Evolutionary conservation across 2,329 filamentous ascomycete species (phyloP), one percentile per base, ranked within the genome.

Genomic region (Cordyceps fumosorosea): DNA sequence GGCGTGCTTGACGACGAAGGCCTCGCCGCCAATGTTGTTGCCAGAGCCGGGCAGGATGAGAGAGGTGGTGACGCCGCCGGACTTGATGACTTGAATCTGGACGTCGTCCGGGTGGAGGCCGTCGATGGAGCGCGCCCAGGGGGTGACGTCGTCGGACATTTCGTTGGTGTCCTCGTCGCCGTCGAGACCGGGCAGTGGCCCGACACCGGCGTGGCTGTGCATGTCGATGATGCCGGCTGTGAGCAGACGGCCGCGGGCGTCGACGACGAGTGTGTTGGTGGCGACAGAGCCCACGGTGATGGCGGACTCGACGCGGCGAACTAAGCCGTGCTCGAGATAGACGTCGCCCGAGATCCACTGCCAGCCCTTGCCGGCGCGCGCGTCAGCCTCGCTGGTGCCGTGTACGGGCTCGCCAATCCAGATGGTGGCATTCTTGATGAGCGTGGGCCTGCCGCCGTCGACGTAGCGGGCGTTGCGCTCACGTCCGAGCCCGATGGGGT

Each of bases 21-120:
- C 88, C 70, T 90, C 87, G 64, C 88, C 88, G 26, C 85, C 88
- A 47, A 90, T 89, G 69, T 89, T 89, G 72, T 89, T 90, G n/a
- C 81, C 85, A 1, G 84, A 87, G 1, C 88, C 87, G 1, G 88
- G 87, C 0, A 90, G 77, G 4, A 89, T 76, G 1, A 90, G 76
- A 26, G 83, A 86, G 0, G 86, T 88, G 0, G 87, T 90, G 0
- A 90, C 86, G n/a, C 87, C 87, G 8, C 87, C 87, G 0, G 85
- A 88, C 68, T 89, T 89, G 76, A 90, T 89, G 65, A 86, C 83
- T 65, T 86, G 80, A 12, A 89, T 81, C 67, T 89, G 86, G 16
- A 79, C 81, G 67, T 89, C 87, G 14, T 84, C 75, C 0, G 86
- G 83, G 67, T 87, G 80, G 42, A 90, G 74, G 3, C 80, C 84